These are phyloP conservation scores for Penicillium fimorum DNA, from an alignment of 495 filamentous ascomycete species.

Conservation along the genomic window DNA sequence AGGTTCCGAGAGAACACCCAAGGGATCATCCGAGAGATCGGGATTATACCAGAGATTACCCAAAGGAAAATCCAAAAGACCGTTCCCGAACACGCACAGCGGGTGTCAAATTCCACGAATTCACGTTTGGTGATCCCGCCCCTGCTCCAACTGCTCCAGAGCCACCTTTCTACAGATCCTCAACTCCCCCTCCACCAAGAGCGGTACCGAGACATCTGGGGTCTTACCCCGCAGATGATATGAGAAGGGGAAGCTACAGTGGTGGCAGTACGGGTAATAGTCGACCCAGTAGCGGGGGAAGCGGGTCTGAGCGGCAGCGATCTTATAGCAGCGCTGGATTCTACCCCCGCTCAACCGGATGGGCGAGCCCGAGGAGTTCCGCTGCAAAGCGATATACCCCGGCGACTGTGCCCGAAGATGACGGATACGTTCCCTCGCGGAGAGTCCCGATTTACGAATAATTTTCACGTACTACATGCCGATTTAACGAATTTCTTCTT, in stretches of 20 bases:
- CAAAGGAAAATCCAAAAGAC: constrained; percentile 16
- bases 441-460: constrained; percentile 20
- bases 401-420: constrained; percentile 16
- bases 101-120: constrained; percentile 33
- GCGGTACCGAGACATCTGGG: constrained; percentile 24
- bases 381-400: constrained; percentile 25
- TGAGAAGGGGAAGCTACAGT: constrained; percentile 27
- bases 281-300: constrained; percentile 26
- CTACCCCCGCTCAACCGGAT: constrained; percentile 12
- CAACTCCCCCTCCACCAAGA: constrained; percentile 22
- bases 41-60: not conserved
- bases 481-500: not conserved
- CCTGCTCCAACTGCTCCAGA: constrained; percentile 26
- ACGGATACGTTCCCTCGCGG: constrained; percentile 15
- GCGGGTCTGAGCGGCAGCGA: constrained; percentile 28
- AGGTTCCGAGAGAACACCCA: not conserved
- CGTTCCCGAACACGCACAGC: constrained; percentile 27
- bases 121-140: constrained; percentile 27
- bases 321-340: constrained; percentile 25
- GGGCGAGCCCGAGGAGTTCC: constrained; percentile 19
- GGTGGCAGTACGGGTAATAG: constrained; percentile 22
- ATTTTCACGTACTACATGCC: not conserved
- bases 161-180: constrained; percentile 22
- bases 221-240: constrained; percentile 17
- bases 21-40: not conserved